Evolutionary conservation across 371 early-diverging fungal genomes (phyloP), one percentile per base, ranked within the genome.

Genomic region (Mortierella sp.): DNA sequence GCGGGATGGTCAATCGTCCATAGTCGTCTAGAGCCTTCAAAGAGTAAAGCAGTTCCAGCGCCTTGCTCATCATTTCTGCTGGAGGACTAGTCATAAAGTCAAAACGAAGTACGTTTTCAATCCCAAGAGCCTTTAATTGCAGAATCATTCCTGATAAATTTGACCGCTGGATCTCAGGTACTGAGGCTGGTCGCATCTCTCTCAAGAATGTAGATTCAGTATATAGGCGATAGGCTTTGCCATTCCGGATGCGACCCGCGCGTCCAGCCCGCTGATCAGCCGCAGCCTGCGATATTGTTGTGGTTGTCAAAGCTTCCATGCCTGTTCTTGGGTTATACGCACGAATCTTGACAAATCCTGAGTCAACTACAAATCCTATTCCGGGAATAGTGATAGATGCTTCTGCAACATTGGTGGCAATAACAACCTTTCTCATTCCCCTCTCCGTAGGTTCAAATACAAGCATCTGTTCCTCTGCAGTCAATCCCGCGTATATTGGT

Each of bases 341-440:
- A 58, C 96, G 96, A 47, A 93, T 92, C 77, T 97, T 97, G 52
- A 94, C 94, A 85, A 97, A 94, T 2, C 98, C 99, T 59, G 89
- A 88, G 83, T 99, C 99, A 13, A 99, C 91, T 0, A 99, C 98
- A 84, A 94, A 95, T n/a, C 93, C 89, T 63, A 98, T 93, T 28
- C 94, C 94, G 36, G 96, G 96, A 53, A 98, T 95, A 0, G 97
- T 98, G 32, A 98, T 86, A 0, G 96, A 96, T 1, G 97, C 99
- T 88, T 99, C 99, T 48, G 99, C 99, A 74, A 99, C 98, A 83
- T 99, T 99, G 21, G 99, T 99, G 1, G 99, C 95, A 70, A 99
- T 89, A 6, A 99, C 97, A 16, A 99, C 92, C 76, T 99, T 99
- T 52, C 99, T 86, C 0, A 91, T 92, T 0, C 93, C 92, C 19